A percentile compares a stretch with the other conserved stretches of the same genome.
Evolutionary conservation across 1,284 basidiomycete genomes (phyloP).

Genomic region (Ganoderma leucocontextum): DNA sequence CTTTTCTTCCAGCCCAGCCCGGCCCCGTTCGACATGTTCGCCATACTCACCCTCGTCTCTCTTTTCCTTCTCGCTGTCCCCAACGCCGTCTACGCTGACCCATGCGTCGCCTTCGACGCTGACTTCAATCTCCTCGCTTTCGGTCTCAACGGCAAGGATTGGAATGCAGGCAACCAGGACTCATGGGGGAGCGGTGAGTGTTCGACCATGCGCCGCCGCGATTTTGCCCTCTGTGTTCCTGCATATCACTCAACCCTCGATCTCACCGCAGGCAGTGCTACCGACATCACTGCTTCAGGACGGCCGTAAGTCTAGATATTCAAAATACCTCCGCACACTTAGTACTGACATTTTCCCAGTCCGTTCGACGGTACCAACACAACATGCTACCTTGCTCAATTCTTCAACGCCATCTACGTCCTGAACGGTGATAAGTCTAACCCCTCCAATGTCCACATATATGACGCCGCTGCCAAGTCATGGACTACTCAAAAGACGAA

Average conservation of each 20-base stretch:
- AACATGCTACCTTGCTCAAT: constrained; percentile 81
- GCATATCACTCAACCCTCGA: neutral
- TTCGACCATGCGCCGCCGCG: neutral
- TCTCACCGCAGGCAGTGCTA: constrained; percentile 53
- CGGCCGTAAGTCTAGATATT: constrained; percentile 64
- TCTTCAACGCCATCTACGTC: constrained; percentile 81
- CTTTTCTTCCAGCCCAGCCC: constrained; percentile 8
- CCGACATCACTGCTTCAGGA: constrained; percentile 70
- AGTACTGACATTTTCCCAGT: constrained; percentile 44
- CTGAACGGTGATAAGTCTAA: constrained; percentile 76
- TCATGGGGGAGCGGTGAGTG: constrained; percentile 67
- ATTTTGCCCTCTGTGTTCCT: neutral
- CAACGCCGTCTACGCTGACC: constrained; percentile 50
- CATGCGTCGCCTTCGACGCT: constrained; percentile 75
- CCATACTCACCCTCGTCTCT: constrained; percentile 59
- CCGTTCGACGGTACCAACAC: constrained; percentile 73
- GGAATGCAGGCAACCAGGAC: constrained; percentile 69
- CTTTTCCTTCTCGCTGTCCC: constrained; percentile 61
- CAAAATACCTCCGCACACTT: constrained; percentile 9
- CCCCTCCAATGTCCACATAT: constrained; percentile 72
- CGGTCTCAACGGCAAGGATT: constrained; percentile 79
- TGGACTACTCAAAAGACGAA: constrained; percentile 71
- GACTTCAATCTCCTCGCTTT: constrained; percentile 79
- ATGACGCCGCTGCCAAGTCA: constrained; percentile 65
- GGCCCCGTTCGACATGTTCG: constrained; percentile 45